Percentiles rank a stretch among this genome's conserved stretches.
Conservation (phyloP, 305 asterid genomes). For the Euphrasia arctica region DNA sequence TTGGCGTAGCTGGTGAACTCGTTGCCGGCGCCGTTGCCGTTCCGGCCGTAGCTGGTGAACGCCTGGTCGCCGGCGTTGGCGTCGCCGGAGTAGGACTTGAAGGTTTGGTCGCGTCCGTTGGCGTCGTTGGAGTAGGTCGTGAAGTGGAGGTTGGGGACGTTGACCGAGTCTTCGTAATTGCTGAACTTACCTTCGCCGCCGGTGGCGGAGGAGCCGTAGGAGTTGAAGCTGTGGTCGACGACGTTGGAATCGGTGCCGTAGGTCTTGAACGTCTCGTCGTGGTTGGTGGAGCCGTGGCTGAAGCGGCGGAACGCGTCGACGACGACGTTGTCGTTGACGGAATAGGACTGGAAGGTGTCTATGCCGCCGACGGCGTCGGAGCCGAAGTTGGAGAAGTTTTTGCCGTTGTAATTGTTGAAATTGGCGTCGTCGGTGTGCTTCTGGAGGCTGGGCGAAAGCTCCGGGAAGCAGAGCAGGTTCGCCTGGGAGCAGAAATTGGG, state of each 20-base stretch:
- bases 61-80: constrained; percentile 67
- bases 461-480: constrained; percentile 69
- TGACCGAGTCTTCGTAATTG: constrained; percentile 38
- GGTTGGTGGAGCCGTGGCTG: constrained; percentile 56
- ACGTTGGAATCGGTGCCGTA: constrained; percentile 57
- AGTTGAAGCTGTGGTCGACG: constrained; percentile 67
- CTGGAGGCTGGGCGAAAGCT: constrained; percentile 53
- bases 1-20: constrained; percentile 56
- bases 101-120: constrained; percentile 50
- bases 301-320: constrained; percentile 53
- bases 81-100: constrained; percentile 40
- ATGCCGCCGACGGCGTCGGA: constrained; percentile 36
- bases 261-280: constrained; percentile 48
- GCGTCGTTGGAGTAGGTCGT: constrained; percentile 60
- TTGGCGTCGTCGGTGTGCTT: constrained; percentile 43
- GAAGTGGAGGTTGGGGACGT: constrained; percentile 63
- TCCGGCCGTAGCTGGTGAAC: constrained; percentile 68
- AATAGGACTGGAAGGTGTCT: constrained; percentile 45
- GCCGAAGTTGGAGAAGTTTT: constrained; percentile 66
- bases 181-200: constrained; percentile 62
- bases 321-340: constrained; percentile 36
- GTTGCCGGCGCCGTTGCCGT: constrained; percentile 56
- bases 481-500: constrained; percentile 68
- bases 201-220: constrained; percentile 60
- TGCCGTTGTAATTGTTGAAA: constrained; percentile 30